Evolutionary conservation across 129 eudicot genomes (phyloP).

Genomic region (Centrapalus pauciflorus): DNA sequence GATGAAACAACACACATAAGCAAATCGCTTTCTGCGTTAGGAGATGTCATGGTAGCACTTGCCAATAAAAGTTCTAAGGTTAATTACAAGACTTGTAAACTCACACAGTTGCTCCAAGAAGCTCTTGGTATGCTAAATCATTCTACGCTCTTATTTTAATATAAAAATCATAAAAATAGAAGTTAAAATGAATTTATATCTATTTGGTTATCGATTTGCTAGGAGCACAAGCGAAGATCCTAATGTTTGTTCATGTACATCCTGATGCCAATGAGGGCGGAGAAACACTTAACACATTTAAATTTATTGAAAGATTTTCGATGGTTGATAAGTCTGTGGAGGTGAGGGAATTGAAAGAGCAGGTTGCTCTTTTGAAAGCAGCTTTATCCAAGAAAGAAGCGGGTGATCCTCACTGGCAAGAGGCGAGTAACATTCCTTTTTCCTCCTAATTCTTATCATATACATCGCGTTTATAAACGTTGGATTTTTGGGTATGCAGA

Average conservation of each 20-base stretch:
- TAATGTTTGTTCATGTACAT: slow-evolving; percentile 84
- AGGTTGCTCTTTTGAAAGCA: slow-evolving; percentile 51
- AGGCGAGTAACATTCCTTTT: slow-evolving; percentile 2
- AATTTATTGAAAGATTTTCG: slow-evolving; percentile 84
- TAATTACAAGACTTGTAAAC: slow-evolving; percentile 58
- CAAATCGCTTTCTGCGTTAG: slow-evolving; percentile 61
- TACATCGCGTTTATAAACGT: background rate
- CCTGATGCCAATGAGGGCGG: slow-evolving; percentile 58
- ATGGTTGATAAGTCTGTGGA: slow-evolving; percentile 49
- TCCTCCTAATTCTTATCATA: background rate
- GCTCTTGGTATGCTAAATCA: slow-evolving; percentile 43
- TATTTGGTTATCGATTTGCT: background rate
- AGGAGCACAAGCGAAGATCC: slow-evolving; percentile 89
- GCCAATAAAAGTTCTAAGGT: slow-evolving; percentile 48
- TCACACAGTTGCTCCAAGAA: slow-evolving; percentile 75
- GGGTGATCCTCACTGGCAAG: slow-evolving; percentile 9
- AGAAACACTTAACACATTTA: slow-evolving; percentile 75
- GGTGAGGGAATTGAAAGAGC: slow-evolving; percentile 73
- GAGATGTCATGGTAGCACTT: slow-evolving; percentile 67
- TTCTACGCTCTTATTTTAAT: background rate
- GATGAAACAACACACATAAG: slow-evolving; percentile 59
- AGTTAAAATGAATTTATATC: background rate
- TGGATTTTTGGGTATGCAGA: slow-evolving; percentile 12
- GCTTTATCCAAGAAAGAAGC: slow-evolving; percentile 64
- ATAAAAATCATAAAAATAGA: background rate